Percentiles rank a stretch among this genome's conserved stretches.
Conservation (phyloP, 176 grass and related monocot genomes). For the Carex myosuroides region DNA sequence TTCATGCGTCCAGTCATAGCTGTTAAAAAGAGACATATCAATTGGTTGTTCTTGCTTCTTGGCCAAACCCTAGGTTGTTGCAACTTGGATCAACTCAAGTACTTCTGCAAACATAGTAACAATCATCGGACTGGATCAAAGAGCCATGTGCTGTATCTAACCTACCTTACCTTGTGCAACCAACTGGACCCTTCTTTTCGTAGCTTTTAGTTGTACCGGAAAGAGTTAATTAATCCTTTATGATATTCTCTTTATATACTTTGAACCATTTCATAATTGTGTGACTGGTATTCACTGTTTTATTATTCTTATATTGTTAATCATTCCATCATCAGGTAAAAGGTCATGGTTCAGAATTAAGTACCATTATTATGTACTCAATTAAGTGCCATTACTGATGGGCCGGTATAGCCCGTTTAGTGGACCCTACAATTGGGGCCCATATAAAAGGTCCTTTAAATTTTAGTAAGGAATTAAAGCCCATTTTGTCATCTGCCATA, state of each 20-base stretch:
- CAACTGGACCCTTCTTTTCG: slow-evolving; percentile 31
- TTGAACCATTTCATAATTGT: not conserved
- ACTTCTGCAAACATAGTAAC: slow-evolving; percentile 56
- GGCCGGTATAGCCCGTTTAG: not conserved
- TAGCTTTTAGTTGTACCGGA: not conserved
- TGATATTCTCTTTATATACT: not conserved
- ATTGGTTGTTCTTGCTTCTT: slow-evolving; percentile 71
- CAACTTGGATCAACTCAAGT: slow-evolving; percentile 66
- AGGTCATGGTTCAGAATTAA: no score
- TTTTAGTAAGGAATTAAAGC: not conserved
- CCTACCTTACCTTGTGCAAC: slow-evolving; percentile 45
- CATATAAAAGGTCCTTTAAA: not conserved
- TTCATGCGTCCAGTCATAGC: slow-evolving; percentile 41
- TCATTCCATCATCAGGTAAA: no score
- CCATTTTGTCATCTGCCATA: not conserved
- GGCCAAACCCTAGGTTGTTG: slow-evolving; percentile 56
- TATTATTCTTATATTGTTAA: no score
- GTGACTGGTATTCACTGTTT: no score
- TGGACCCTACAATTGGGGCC: not conserved
- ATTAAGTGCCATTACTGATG: not conserved
- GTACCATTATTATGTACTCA: not conserved
- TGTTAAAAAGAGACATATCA: slow-evolving; percentile 42
- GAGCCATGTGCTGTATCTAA: slow-evolving; percentile 51
- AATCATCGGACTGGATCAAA: slow-evolving; percentile 59
- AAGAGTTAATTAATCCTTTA: not conserved